These are phyloP conservation scores for Stenogyne calaminthoides DNA, from an alignment of 305 asterid genomes.

Conservation along the genomic window DNA sequence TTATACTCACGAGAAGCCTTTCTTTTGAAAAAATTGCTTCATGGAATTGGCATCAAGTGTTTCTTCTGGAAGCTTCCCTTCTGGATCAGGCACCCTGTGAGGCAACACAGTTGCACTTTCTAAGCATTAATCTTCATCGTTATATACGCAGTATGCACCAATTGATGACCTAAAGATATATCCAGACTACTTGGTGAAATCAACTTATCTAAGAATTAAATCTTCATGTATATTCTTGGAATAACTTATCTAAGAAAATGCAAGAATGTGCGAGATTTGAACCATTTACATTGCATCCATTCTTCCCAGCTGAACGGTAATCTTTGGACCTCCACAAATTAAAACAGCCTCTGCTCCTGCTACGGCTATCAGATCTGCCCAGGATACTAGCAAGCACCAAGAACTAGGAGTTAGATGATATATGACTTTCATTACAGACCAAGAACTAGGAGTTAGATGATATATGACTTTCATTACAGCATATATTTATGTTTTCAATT, in stretches of 20 bases:
- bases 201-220: too few species aligned
- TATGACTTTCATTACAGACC: conserved; percentile 25
- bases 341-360: conserved; percentile 93
- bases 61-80: conserved; percentile 88
- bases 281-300: conserved; percentile 62
- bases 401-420: conserved; percentile 32
- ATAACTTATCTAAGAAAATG: not conserved
- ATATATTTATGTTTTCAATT: conserved; percentile 5
- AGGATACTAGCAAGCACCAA: conserved; percentile 61
- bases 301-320: conserved; percentile 75
- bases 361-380: conserved; percentile 92
- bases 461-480: conserved; percentile 8
- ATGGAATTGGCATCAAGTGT: conserved; percentile 62
- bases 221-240: not conserved
- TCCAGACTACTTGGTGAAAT: not conserved
- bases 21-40: conserved; percentile 63
- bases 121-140: conserved; percentile 11
- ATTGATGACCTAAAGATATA: not conserved
- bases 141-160: not conserved
- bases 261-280: conserved; percentile 18
- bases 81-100: conserved; percentile 81
- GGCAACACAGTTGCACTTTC: conserved; percentile 23
- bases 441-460: conserved; percentile 33
- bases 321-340: conserved; percentile 87
- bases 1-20: conserved; percentile 88